Evolutionary conservation across 228 moss, liverwort and hornwort species (phyloP).

Genomic region (Sphagnum fallax): DNA sequence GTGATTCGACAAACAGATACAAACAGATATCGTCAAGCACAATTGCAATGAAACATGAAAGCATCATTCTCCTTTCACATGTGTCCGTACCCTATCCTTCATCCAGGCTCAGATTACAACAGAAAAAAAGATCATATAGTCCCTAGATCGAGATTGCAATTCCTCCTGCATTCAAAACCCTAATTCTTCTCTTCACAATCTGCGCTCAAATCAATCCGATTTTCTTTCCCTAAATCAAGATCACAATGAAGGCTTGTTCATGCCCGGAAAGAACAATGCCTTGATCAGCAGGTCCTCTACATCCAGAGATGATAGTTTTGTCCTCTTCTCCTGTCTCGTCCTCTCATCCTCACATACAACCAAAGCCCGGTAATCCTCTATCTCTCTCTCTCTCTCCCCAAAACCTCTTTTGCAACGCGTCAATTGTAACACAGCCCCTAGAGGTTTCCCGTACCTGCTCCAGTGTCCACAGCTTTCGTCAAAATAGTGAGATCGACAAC

Average conservation of each 20-base stretch:
- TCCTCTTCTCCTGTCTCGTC: no score
- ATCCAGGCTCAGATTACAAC: not conserved
- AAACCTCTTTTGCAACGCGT: no score
- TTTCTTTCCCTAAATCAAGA: no score
- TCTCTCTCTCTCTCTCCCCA: no score
- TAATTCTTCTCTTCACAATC: no score
- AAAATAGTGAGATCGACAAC: slow-evolving; percentile 48
- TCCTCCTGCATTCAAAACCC: not conserved
- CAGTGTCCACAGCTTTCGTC: slow-evolving; percentile 21
- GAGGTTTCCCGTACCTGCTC: slow-evolving; percentile 28
- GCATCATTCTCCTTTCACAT: not conserved
- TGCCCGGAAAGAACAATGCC: no score
- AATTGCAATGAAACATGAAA: not conserved
- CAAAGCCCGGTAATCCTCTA: not conserved
- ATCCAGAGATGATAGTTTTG: no score
- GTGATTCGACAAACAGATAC: slow-evolving; percentile 3
- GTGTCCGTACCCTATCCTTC: not conserved
- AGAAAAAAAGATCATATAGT: not conserved
- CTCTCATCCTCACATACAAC: not conserved
- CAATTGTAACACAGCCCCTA: no score
- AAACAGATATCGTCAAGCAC: slow-evolving; percentile 2
- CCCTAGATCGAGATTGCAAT: not conserved
- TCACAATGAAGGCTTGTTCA: no score
- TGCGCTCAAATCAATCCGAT: no score
- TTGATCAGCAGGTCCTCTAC: no score